Percentiles rank a stretch among this genome's conserved stretches.
Conservation (phyloP, 2,329 filamentous ascomycete species). For the Penicillium paneum region DNA sequence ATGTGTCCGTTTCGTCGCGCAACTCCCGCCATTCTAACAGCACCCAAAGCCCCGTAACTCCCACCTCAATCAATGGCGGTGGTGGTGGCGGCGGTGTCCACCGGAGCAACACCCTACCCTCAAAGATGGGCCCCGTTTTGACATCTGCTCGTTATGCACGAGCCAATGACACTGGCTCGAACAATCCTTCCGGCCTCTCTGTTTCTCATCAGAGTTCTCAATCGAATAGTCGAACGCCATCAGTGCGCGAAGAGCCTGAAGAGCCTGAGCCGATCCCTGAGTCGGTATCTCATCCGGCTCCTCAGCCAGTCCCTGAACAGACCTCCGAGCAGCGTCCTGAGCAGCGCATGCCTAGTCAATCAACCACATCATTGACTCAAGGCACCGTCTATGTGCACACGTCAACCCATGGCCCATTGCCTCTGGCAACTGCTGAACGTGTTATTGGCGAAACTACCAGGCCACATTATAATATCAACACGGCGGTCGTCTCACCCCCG, state of each 20-base stretch:
- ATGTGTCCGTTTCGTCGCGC: conserved; percentile 88
- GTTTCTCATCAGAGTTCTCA: conserved; percentile 31
- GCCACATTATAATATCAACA: conserved; percentile 46
- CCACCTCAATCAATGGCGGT: conserved; percentile 54
- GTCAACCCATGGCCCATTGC: conserved; percentile 33
- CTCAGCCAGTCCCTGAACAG: background rate
- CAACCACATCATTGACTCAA: conserved; percentile 14
- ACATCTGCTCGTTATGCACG: conserved; percentile 65
- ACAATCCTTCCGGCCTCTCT: conserved; percentile 39
- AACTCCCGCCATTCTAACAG: conserved; percentile 73
- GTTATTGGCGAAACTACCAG: conserved; percentile 14
- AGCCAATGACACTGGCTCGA: conserved; percentile 51
- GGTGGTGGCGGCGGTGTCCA: conserved; percentile 59
- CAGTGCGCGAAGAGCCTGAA: conserved; percentile 19
- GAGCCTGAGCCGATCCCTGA: background rate
- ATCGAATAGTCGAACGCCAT: conserved; percentile 30
- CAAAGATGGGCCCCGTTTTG: conserved; percentile 77
- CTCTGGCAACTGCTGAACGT: conserved; percentile 20
- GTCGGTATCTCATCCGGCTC: background rate
- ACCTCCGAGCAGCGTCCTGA: background rate
- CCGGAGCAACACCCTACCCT: conserved; percentile 88
- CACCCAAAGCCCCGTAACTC: conserved; percentile 63
- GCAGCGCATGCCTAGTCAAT: conserved; percentile 6
- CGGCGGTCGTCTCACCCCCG: conserved; percentile 42
- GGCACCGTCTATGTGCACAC: conserved; percentile 31